Evolutionary conservation across 1,139 yeast species (phyloP).

Genomic region (Magnusiomyces sp.): DNA sequence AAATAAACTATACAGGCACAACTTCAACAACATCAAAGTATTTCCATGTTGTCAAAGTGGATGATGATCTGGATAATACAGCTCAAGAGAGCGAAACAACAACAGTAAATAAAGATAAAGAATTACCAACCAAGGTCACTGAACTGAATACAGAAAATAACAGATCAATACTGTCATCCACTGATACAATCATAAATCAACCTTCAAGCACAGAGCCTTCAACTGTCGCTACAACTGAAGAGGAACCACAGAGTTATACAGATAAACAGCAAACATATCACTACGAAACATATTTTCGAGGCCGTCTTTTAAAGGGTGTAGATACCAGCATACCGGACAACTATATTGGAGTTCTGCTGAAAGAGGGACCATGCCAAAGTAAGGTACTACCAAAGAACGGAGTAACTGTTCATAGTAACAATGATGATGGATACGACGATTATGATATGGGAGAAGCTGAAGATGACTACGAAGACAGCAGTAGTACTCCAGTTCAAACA

Average conservation of each 20-base stretch:
- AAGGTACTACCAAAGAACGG: background rate
- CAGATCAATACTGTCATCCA: background rate
- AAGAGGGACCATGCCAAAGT: background rate
- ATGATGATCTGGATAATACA: background rate
- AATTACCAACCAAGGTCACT: background rate
- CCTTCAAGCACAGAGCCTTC: background rate
- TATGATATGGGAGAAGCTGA: background rate
- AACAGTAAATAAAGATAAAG: background rate
- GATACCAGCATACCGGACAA: background rate
- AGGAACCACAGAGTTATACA: background rate
- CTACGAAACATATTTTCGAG: slow-evolving; percentile 1
- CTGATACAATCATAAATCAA: background rate
- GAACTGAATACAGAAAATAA: background rate
- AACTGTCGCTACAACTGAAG: background rate
- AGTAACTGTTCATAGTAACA: background rate
- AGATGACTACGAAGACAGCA: background rate
- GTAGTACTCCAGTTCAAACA: background rate
- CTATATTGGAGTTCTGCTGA: background rate
- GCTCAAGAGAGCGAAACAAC: background rate
- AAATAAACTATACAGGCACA: background rate
- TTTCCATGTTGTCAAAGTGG: background rate
- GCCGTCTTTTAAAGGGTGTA: background rate
- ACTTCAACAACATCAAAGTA: background rate
- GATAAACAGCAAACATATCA: background rate
- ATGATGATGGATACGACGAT: background rate